A percentile compares a stretch with the other conserved stretches of the same genome.
Evolutionary conservation across 2,329 filamentous ascomycete species (phyloP).

Genomic region (Chaetomium sp.): DNA sequence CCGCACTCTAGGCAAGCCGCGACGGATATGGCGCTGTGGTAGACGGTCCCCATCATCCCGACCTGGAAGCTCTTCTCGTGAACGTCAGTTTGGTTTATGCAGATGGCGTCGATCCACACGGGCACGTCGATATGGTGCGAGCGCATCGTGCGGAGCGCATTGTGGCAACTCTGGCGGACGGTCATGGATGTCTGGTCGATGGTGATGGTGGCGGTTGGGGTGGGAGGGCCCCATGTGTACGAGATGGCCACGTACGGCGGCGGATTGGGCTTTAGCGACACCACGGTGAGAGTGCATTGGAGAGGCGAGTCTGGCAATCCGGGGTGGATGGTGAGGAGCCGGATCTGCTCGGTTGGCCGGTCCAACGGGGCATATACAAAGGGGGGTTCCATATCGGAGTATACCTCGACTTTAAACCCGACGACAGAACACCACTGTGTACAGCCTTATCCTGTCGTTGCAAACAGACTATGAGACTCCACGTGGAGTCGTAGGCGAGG

Average conservation of each 20-base stretch:
- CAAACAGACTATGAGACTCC: neutral
- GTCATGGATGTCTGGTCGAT: neutral
- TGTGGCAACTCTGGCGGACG: neutral
- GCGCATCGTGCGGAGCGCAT: neutral
- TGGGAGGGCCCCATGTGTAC: conserved; percentile 8
- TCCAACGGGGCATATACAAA: neutral
- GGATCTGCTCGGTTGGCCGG: neutral
- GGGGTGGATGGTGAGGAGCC: neutral
- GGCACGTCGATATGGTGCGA: neutral
- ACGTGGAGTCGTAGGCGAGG: neutral
- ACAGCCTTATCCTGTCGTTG: neutral
- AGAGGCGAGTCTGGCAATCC: neutral
- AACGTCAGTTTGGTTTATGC: neutral
- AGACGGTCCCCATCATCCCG: neutral
- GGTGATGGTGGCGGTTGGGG: neutral
- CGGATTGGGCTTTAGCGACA: neutral
- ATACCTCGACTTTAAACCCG: no score
- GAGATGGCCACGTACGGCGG: conserved; percentile 7
- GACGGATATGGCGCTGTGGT: neutral
- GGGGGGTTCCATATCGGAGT: neutral
- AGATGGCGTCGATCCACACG: neutral
- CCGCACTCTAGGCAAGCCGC: neutral
- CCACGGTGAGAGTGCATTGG: neutral
- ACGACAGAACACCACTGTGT: no score
- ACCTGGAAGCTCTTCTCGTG: conserved; percentile 3